These are phyloP conservation scores for Coniochaeta sp. DNA, from an alignment of 2,329 filamentous ascomycete genomes.

Conservation along the genomic window DNA sequence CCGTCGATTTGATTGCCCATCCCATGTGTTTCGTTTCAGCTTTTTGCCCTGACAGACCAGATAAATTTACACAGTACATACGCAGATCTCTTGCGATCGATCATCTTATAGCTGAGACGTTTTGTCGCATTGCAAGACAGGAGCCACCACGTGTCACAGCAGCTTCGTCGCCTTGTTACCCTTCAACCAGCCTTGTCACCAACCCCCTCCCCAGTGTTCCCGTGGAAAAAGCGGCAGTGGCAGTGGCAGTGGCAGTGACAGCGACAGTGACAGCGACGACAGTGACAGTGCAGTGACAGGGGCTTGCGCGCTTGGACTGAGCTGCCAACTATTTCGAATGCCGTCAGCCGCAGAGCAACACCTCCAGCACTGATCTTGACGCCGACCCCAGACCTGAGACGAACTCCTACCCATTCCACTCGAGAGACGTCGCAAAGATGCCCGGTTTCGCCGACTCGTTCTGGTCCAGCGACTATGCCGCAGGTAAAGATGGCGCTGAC, in stretches of 20 bases:
- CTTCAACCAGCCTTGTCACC: neutral
- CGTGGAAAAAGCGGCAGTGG: too few relatives aligned
- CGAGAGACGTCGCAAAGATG: slow-evolving; percentile 40
- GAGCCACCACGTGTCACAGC: neutral
- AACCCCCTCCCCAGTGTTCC: too few relatives aligned
- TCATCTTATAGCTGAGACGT: neutral
- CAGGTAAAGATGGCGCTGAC: slow-evolving; percentile 49
- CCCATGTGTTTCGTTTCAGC: neutral
- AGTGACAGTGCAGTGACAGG: neutral
- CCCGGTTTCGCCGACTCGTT: slow-evolving; percentile 91
- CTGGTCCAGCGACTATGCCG: slow-evolving; percentile 97
- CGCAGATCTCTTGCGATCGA: neutral
- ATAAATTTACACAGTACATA: neutral
- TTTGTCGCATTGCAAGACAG: neutral
- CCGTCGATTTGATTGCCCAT: neutral
- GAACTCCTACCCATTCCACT: slow-evolving; percentile 17
- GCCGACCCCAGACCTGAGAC: neutral
- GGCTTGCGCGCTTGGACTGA: neutral
- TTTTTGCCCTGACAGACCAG: neutral
- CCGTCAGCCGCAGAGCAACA: slow-evolving; percentile 1
- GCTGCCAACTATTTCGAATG: slow-evolving; percentile 1
- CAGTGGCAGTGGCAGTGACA: too few relatives aligned
- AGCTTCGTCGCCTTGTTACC: neutral
- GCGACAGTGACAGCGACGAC: neutral
- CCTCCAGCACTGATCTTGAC: neutral